Conservation (phyloP, 2,329 filamentous ascomycete genomes). For the Chaetomiaceae sp. region DNA sequence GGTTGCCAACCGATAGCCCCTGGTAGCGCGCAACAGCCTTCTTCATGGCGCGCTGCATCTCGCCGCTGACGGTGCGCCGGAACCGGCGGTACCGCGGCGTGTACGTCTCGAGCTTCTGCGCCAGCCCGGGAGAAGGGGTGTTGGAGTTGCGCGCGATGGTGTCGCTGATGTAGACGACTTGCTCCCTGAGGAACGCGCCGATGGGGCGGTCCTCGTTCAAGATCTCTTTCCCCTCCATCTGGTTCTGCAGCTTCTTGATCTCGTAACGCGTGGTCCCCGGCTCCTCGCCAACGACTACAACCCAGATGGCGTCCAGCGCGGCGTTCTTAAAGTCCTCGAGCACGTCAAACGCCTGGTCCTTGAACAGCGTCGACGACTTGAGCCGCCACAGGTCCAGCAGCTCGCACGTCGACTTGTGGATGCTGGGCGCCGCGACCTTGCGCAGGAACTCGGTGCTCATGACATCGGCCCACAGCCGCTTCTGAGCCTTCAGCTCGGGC, state of each 20-base stretch:
- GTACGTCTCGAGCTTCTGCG: slow-evolving; percentile 10
- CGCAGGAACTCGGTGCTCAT: slow-evolving; percentile 31
- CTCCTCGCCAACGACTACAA: slow-evolving; percentile 33
- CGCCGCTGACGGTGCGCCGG: slow-evolving; percentile 20
- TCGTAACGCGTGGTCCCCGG: slow-evolving; percentile 29
- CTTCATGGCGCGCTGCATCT: slow-evolving; percentile 21
- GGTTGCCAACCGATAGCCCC: slow-evolving; percentile 1
- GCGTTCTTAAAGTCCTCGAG: slow-evolving; percentile 34
- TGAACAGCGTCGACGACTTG: slow-evolving; percentile 17
- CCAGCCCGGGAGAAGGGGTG: slow-evolving; percentile 8
- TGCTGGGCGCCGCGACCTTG: slow-evolving; percentile 28
- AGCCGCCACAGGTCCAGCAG: slow-evolving; percentile 31
- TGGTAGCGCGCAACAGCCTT: slow-evolving; percentile 10
- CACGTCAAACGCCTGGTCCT: slow-evolving; percentile 30
- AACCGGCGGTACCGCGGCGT: slow-evolving; percentile 22
- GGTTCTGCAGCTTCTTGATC: slow-evolving; percentile 5
- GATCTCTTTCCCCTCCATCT: background rate
- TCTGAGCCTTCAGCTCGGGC: slow-evolving; percentile 29
- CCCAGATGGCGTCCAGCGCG: slow-evolving; percentile 38
- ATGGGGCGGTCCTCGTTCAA: background rate
- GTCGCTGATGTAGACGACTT: slow-evolving; percentile 24
- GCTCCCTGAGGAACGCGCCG: slow-evolving; percentile 25
- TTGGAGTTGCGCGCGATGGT: slow-evolving; percentile 15
- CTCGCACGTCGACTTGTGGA: slow-evolving; percentile 24
- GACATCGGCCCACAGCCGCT: slow-evolving; percentile 29